Conservation (phyloP, 257 asterid species). For the Petunia secreta region DNA sequence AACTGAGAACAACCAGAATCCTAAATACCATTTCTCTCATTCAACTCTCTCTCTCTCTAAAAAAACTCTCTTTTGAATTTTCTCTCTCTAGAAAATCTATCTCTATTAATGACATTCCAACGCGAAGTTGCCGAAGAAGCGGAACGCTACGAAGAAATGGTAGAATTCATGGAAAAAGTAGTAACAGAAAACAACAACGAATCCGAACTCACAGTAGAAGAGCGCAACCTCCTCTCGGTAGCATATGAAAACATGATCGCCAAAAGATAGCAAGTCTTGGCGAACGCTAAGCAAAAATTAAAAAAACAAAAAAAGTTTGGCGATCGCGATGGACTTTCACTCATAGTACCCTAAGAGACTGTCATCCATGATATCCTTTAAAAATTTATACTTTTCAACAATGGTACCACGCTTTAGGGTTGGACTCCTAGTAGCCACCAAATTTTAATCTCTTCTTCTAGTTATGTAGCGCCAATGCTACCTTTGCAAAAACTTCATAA, state of each 20-base stretch:
- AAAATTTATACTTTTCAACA: no score
- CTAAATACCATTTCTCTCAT: neutral
- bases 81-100: neutral
- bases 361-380: no score
- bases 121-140: slow-evolving; percentile 32
- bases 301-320: no score
- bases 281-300: no score
- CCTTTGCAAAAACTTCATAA: no score
- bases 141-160: slow-evolving; percentile 29
- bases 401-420: no score
- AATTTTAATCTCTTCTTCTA: no score
- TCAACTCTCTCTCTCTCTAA: neutral
- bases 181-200: neutral
- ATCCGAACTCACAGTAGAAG: slow-evolving; percentile 22
- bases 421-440: no score
- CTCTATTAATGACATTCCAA: neutral
- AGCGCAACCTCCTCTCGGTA: slow-evolving; percentile 26
- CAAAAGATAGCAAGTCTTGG: no score
- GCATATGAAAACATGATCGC: slow-evolving; percentile 28
- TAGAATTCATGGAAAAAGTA: slow-evolving; percentile 29
- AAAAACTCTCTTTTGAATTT: neutral
- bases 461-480: no score
- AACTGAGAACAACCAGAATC: neutral
- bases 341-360: no score
- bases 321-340: no score